Percentiles rank a stretch among this genome's conserved stretches.
Conservation (phyloP, 2,329 filamentous ascomycete species). For the Diaporthe destruens region DNA sequence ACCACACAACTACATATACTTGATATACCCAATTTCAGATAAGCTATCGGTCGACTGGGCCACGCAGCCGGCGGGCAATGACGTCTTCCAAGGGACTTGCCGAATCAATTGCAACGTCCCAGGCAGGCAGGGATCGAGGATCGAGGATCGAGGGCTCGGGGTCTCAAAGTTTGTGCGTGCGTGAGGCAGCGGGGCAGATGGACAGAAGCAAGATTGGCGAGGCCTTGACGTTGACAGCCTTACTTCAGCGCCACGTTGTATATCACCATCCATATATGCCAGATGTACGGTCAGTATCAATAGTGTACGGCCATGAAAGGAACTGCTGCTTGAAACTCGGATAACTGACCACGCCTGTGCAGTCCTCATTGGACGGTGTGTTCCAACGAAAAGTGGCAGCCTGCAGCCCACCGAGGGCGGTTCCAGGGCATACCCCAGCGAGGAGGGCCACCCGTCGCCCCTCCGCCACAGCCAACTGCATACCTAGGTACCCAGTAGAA, state of each 20-base stretch:
- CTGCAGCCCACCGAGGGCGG: not conserved
- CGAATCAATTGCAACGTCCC: slow-evolving; percentile 8
- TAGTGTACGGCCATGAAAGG: not conserved
- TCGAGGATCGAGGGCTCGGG: slow-evolving; percentile 17
- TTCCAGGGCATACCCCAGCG: slow-evolving; percentile 25
- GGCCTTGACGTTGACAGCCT: slow-evolving; percentile 26
- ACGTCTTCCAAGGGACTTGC: slow-evolving; percentile 14
- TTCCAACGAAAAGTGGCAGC: slow-evolving; percentile 28
- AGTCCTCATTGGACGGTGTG: slow-evolving; percentile 3
- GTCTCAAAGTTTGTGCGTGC: not conserved
- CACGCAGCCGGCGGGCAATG: not conserved
- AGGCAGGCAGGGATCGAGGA: slow-evolving; percentile 9
- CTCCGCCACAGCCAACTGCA: slow-evolving; percentile 23
- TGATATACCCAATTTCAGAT: not conserved
- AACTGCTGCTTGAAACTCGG: slow-evolving; percentile 17
- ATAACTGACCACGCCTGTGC: not conserved
- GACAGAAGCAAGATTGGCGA: slow-evolving; percentile 19
- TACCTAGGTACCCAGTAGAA: not conserved
- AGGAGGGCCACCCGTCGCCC: not conserved
- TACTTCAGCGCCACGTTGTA: too few relatives aligned
- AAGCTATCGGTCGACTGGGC: slow-evolving; percentile 5
- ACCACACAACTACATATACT: too few relatives aligned
- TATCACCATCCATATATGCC: not conserved
- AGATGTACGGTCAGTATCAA: not conserved
- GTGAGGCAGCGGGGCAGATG: not conserved